These are phyloP conservation scores for Priceomyces carsonii DNA, from an alignment of 805 yeast species.

Conservation along the genomic window DNA sequence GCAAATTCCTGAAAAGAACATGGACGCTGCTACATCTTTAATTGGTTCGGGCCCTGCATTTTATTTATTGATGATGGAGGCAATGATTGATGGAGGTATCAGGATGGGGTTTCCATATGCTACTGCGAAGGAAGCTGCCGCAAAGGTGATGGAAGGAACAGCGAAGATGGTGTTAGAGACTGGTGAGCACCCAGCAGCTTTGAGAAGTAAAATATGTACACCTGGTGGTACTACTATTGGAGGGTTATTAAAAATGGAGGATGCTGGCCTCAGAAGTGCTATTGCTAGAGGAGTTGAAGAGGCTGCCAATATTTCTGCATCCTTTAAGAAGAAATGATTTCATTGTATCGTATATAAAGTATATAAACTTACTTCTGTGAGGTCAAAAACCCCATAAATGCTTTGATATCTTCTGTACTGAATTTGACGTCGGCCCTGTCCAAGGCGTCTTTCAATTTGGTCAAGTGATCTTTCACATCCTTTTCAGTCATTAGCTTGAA, in stretches of 20 bases:
- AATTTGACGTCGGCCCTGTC: constrained; percentile 32
- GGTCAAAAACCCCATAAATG: constrained; percentile 24
- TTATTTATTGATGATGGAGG: constrained; percentile 83
- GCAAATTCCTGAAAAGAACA: constrained; percentile 81
- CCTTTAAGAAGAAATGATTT: constrained; percentile 37
- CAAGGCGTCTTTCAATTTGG: constrained; percentile 28
- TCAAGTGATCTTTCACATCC: constrained; percentile 31
- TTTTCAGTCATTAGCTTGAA: constrained; percentile 37
- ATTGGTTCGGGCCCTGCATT: constrained; percentile 98
- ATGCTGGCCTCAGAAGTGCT: constrained; percentile 82
- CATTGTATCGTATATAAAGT: no score
- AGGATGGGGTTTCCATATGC: constrained; percentile 90
- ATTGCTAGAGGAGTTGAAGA: constrained; percentile 88
- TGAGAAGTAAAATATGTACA: constrained; percentile 87
- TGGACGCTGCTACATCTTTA: constrained; percentile 94
- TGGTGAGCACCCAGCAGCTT: constrained; percentile 83
- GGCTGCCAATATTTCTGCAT: constrained; percentile 79
- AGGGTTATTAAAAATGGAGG: constrained; percentile 91
- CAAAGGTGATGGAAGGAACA: constrained; percentile 92
- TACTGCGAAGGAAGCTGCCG: constrained; percentile 81
- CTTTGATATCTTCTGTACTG: constrained; percentile 32
- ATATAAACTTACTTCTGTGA: constrained; percentile 5
- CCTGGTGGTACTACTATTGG: constrained; percentile 99
- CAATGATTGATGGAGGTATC: constrained; percentile 91
- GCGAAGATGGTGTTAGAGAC: constrained; percentile 84